Base-by-base conservation (phyloP, 2,329 filamentous ascomycete genomes). In the Ceratocystiopsis minuta region DNA sequence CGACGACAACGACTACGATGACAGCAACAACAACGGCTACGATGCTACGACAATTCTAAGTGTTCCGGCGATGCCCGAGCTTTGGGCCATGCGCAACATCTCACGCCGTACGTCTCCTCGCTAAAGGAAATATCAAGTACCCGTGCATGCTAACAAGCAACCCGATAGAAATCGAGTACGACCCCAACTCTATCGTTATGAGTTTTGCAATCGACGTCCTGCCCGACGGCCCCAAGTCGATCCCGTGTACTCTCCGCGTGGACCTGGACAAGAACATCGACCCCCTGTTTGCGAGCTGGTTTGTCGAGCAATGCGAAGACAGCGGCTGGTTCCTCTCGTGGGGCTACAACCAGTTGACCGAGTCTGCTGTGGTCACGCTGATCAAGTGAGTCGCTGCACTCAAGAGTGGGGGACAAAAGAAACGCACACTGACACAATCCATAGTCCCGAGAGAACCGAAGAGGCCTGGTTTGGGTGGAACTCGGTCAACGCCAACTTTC, bases 271-370 rank as follows among this genome's bases (percentile, higher is more conserved):
- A 47, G 5, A 36, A 36, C 2, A 31, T 43, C 0, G 44, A 53
- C 6, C 46, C 52, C 6, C 45, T 43, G 17, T 44, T 46, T 9
- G 51, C 47, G 2, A 54, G 53, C 32, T 58, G 55, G 43, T 49
- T 44, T 36, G 32, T 49, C 14, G 37, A 50, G 18, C 38, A 40
- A 2, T 59, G 57, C 37, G 39, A 42, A 0, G 42, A 49, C 31
- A 50, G 46, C n/a, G 49, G 48, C n/a, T 56, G 53, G 51, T 44
- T 42, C 4, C 39, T 54, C 7, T 59, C 55, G 0, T 59, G 54
- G 55, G 56, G 57, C 1, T 57, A 60, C 45, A 49, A 52, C 16
- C 35, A 44, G 9, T 43, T 49, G 16, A 49, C 50, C 0, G 56
- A 58, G 31, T 52, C 51, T 3, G 56, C 49, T 0, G 53, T 58